Percentiles rank a stretch among this genome's conserved stretches.
phyloP scores from a whole-genome alignment of 495 filamentous ascomycete genomes.

The Pseudomonodictys pantanalensis region DNA sequence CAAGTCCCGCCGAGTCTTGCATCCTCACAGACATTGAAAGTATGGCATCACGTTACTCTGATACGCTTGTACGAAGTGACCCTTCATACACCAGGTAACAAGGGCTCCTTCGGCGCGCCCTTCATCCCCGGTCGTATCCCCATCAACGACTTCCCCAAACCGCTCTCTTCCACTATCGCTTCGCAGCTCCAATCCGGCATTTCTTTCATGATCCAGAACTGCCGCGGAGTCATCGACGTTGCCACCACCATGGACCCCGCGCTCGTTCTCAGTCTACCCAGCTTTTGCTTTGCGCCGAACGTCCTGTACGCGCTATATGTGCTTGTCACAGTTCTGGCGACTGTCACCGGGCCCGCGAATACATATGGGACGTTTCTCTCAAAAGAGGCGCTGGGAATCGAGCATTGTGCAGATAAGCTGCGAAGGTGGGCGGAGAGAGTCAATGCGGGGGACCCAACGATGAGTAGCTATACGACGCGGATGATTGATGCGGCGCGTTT shows the following conservation, averaged over 20 bases:
- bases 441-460: neutral
- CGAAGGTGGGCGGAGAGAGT: neutral
- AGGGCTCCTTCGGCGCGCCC: neutral
- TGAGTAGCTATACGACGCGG: conserved; percentile 4
- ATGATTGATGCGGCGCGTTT: neutral
- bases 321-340: neutral
- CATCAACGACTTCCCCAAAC: conserved; percentile 4
- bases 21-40: conserved; percentile 6
- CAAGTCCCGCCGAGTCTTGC: neutral
- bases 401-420: neutral
- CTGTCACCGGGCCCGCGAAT: neutral
- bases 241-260: conserved; percentile 1
- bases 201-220: neutral
- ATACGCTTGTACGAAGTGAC: neutral
- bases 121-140: conserved; percentile 3
- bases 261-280: neutral
- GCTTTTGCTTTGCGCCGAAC: neutral
- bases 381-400: neutral
- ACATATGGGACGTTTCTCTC: neutral
- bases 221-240: neutral
- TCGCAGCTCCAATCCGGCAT: neutral
- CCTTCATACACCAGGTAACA: neutral
- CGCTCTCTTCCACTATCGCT: neutral
- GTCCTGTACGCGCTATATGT: conserved; percentile 1
- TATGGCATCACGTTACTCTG: neutral